Base-by-base conservation (phyloP, 768 basidiomycete species). In the Botryobasidium botryosum region DNA sequence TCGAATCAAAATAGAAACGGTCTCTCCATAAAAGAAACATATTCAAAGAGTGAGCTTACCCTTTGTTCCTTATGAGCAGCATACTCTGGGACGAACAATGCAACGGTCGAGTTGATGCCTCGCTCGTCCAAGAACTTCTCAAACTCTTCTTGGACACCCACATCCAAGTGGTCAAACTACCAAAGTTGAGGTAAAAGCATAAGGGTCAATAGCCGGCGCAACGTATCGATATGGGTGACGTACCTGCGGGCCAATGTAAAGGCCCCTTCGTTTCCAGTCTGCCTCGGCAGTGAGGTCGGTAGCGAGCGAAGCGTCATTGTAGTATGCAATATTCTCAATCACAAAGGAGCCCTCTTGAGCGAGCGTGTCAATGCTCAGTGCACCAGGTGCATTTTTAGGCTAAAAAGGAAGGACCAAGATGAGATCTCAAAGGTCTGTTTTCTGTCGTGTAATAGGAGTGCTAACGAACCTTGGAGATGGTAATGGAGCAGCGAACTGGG, bases 181-280 rank as follows among this genome's bases (percentile, higher is more conserved):
- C 44, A 1, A 25, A 17, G 17, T 35, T 6, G 20, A 26, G 13
- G 4, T 20, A 6, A 24, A 2, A 15, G 38, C 13, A n/a, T n/a
- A 13, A 29, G 17, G 38, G 26, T 37, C 35, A 47, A 25, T 36
- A 39, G 28, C 15, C 26, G 18, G n/a, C 40, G 27, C 13, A 35
- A 46, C 17, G 21, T 17, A 25, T 23, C 26, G 17, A 42, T 21
- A 23, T 31, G 33, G 36, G 20, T 18, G 3, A 52, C 64, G 47
- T 52, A 83, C 77, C 67, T 81, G 77, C 42, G 91, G 92, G 1
- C 92, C 92, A 57, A 92, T 76, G 68, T 94, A 97, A 51, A 83
- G 64, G 2, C 83, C 87, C 17, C 90, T 74, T 38, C 91, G 75
- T 59, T 80, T 82, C 87, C 85, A 96, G 64, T 96, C 90, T 6